Evolutionary conservation across 2,329 filamentous ascomycete genomes (phyloP).

Genomic region (Fusarium torreyae): DNA sequence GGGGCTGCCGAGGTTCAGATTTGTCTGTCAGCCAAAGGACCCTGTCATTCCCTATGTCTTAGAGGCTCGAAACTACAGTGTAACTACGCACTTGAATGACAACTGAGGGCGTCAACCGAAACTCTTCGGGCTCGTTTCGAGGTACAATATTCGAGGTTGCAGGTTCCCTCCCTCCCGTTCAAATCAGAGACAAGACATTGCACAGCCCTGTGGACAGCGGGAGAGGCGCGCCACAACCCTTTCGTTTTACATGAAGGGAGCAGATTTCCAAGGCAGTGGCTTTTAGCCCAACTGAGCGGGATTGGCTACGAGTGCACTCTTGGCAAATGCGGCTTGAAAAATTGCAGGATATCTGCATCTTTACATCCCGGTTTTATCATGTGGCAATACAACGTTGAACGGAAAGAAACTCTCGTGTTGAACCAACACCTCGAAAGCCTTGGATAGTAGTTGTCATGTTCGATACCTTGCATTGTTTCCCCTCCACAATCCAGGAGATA

Average conservation of each 20-base stretch:
- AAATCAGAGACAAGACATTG: neutral
- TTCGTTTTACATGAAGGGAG: slow-evolving; percentile 2
- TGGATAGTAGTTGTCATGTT: slow-evolving; percentile 14
- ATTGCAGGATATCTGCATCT: slow-evolving; percentile 9
- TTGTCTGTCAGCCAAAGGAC: slow-evolving; percentile 6
- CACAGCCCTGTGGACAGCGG: slow-evolving; percentile 21
- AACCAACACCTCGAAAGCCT: slow-evolving; percentile 5
- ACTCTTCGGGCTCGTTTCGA: slow-evolving; percentile 35
- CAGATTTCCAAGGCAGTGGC: slow-evolving; percentile 32
- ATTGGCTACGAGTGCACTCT: slow-evolving; percentile 37
- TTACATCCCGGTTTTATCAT: slow-evolving; percentile 10
- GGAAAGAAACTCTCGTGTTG: slow-evolving; percentile 10
- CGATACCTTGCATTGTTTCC: too few species aligned
- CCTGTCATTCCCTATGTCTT: slow-evolving; percentile 40
- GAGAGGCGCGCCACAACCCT: slow-evolving; percentile 37
- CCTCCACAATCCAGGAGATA: neutral
- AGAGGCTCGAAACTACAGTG: slow-evolving; percentile 35
- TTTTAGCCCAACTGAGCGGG: slow-evolving; percentile 25
- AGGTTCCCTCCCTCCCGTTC: slow-evolving; percentile 3
- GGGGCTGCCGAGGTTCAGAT: slow-evolving; percentile 33
- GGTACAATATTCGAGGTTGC: slow-evolving; percentile 15
- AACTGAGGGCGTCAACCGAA: slow-evolving; percentile 33
- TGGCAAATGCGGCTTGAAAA: slow-evolving; percentile 45
- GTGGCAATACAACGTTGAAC: slow-evolving; percentile 46
- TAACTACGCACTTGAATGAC: slow-evolving; percentile 3